Evolutionary conservation across 257 asterid species (phyloP).

Genomic region (Salvia splendens): DNA sequence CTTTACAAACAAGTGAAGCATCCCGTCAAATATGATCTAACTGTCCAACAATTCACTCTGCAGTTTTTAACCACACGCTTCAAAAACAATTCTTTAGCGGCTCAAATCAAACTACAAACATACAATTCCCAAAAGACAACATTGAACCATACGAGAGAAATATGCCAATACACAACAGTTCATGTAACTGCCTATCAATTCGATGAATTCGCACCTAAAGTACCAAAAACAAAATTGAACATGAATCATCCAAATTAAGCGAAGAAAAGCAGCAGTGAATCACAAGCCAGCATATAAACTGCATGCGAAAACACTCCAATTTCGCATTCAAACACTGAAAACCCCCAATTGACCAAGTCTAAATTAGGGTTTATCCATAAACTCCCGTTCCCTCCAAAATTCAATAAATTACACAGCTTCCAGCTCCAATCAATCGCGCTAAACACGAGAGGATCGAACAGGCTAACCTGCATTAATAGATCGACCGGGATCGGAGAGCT

Average conservation of each 20-base stretch:
- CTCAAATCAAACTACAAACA: background rate
- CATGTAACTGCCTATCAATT: slow-evolving; percentile 8
- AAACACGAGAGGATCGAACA: slow-evolving; percentile 22
- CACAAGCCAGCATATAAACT: slow-evolving; percentile 12
- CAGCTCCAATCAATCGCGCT: slow-evolving; percentile 28
- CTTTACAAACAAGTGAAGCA: background rate
- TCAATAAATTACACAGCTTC: slow-evolving; percentile 28
- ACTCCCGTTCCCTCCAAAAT: slow-evolving; percentile 26
- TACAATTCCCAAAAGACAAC: background rate
- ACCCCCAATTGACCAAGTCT: slow-evolving; percentile 48
- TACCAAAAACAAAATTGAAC: slow-evolving; percentile 9
- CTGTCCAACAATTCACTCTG: background rate
- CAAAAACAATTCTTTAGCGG: background rate
- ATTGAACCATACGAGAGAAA: background rate
- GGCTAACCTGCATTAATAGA: slow-evolving; percentile 55
- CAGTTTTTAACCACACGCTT: slow-evolving; percentile 3
- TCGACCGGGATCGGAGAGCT: slow-evolving; percentile 51
- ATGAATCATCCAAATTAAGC: slow-evolving; percentile 34
- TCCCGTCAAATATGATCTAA: background rate
- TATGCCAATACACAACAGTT: background rate
- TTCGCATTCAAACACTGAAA: slow-evolving; percentile 30
- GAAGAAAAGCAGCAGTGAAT: slow-evolving; percentile 28
- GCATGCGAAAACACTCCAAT: slow-evolving; percentile 33
- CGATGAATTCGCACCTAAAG: slow-evolving; percentile 24
- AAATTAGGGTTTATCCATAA: slow-evolving; percentile 55